Evolutionary conservation across 139 green algal species (phyloP), one percentile per base, ranked within the genome.

Genomic region (Pseudopediastrum boryanum): DNA sequence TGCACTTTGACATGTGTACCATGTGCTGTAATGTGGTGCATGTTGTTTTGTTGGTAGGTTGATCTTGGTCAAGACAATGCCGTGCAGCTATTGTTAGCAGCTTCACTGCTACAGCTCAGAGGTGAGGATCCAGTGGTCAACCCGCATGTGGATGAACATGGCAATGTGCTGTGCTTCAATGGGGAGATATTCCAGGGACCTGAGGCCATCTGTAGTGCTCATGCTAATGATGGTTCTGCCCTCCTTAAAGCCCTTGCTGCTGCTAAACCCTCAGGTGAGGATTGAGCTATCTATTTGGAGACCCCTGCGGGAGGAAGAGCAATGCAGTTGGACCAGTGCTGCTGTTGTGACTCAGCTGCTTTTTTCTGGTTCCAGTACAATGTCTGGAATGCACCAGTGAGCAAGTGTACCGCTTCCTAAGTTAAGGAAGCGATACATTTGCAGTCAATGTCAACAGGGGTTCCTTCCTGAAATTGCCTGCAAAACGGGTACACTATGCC

Each of bases 91-190:
- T 71, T 71, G 27, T 31, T 89, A 2, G 56, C 75, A 13, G 84
- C 83, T 4, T 93, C 90, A 1, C 59, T 96, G n/a, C 85, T 96
- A 59, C 92, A 96, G 76, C 80, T 96, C 41, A 78, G 91, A 0
- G 92, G 92, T 2, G 21, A 0, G 0, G 12, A 23, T 0, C 67
- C 70, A 12, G 23, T 33, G 2, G 3, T 5, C 6, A 80, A 62
- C 2, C 86, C 84, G 0, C 42, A 85, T 0, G 19, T 50, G 0
- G 75, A 73, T 4, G 16, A n/a, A 12, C 36, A 21, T 27, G 92
- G 89, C 36, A 88, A 84, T 41, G 46, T 93, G 5, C 83, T 97
- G 13, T 81, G 88, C 7, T 94, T 93, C 79, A 97, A 96, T 54
- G 93, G 92, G 0, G 89, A 97, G 67, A 27, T 97, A 0, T 97